A percentile compares a stretch with the other conserved stretches of the same genome.
These are phyloP conservation scores for Chenopodium formosanum DNA, from an alignment of 148 eudicot species.

Conservation along the genomic window DNA sequence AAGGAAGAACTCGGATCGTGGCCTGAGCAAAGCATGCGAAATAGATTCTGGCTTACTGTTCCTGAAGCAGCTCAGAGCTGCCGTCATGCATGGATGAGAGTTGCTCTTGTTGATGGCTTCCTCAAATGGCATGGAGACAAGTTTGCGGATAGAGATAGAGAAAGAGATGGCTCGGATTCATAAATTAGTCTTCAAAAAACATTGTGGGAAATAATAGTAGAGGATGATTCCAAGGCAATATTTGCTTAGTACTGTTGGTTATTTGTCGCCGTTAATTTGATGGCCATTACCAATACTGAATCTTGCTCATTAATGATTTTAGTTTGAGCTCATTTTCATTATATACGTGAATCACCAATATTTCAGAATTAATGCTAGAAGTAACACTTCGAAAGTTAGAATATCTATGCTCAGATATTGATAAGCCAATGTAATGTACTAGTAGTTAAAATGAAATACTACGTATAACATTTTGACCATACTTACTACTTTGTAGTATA, in stretches of 20 bases:
- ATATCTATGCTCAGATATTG: not conserved
- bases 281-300: conserved; percentile 9
- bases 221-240: not conserved
- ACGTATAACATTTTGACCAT: too few relatives aligned
- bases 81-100: conserved; percentile 59
- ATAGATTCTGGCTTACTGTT: conserved; percentile 45
- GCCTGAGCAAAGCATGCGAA: conserved; percentile 54
- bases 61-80: conserved; percentile 50
- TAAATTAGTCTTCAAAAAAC: not conserved
- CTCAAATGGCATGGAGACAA: conserved; percentile 44
- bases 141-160: conserved; percentile 3
- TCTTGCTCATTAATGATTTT: conserved; percentile 8
- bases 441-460: too few relatives aligned
- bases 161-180: conserved; percentile 19
- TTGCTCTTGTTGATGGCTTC: conserved; percentile 50
- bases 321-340: not conserved
- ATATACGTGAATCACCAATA: not conserved
- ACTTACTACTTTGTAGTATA: too few relatives aligned
- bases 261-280: conserved; percentile 3
- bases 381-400: not conserved
- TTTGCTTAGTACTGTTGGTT: conserved; percentile 21
- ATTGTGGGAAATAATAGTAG: not conserved
- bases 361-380: not conserved
- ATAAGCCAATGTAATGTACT: not conserved
- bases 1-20: conserved; percentile 57